Evolutionary conservation across 1,139 yeast genomes (phyloP).

Genomic region (Protomyces inundatus): DNA sequence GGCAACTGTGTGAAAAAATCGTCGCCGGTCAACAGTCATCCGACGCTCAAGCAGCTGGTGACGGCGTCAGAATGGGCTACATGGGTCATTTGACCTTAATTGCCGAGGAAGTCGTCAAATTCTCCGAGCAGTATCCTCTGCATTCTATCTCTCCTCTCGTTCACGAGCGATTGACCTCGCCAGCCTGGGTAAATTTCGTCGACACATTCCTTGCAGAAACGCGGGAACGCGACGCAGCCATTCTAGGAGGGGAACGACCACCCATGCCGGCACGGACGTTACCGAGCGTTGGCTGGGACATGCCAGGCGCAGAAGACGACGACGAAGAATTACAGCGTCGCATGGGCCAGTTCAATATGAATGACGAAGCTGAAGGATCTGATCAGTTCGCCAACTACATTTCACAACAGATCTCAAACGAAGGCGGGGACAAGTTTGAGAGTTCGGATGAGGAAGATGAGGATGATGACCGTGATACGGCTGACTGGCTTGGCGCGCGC

Average conservation of each 20-base stretch:
- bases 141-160: conserved; percentile 57
- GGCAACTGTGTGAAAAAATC: conserved; percentile 70
- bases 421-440: conserved; percentile 55
- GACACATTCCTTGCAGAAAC: conserved; percentile 79
- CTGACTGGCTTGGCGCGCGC: conserved; percentile 12
- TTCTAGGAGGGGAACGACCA: conserved; percentile 71
- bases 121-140: conserved; percentile 68
- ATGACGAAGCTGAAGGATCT: conserved; percentile 39
- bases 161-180: conserved; percentile 51
- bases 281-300: conserved; percentile 34
- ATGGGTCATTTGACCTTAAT: conserved; percentile 96
- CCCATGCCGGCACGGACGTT: conserved; percentile 34
- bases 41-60: conserved; percentile 43
- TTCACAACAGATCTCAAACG: conserved; percentile 69
- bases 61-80: conserved; percentile 73
- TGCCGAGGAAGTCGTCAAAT: conserved; percentile 95
- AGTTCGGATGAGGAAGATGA: conserved; percentile 54
- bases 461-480: conserved; percentile 36
- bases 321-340: conserved; percentile 33
- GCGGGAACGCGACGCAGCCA: conserved; percentile 91
- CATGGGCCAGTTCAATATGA: conserved; percentile 17
- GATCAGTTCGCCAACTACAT: conserved; percentile 63
- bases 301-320: conserved; percentile 41
- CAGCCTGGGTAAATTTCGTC: conserved; percentile 78
- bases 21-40: conserved; percentile 78